Base-by-base conservation (phyloP, 768 basidiomycete genomes). In the Hortiboletus campestris region DNA sequence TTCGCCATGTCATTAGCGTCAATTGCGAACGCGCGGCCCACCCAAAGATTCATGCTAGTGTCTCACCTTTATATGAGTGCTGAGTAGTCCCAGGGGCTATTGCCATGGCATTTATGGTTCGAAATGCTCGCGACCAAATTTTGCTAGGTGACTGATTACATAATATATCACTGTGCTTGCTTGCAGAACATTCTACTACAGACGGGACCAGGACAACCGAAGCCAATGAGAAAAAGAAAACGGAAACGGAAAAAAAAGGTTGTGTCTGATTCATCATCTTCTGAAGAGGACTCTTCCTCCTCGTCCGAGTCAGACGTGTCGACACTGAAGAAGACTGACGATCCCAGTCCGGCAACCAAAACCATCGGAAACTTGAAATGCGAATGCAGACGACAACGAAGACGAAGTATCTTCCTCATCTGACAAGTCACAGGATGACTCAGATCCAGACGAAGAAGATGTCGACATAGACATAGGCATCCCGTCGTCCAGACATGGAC, bases 171-270 rank as follows among this genome's bases (percentile, higher is more conserved):
- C n/a, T n/a, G n/a, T n/a, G n/a, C n/a, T n/a, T n/a, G n/a, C 13
- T 34, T 34, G 32, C 32, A 34, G 13, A 22, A n/a, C 36, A 20
- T 14, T 12, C n/a, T 11, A 44, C 34, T n/a, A n/a, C n/a, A n/a
- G 36, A 48, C 68, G 70, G 63, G 72, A 14, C 63, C 70, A 38
- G 67, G 64, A 55, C 72, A 72, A 56, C 67, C 29, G 10, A 67
- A 74, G 48, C 61, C 32, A 46, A 62, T 76, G 17, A 74, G 78
- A 61, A 82, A 79, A 68, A 69, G 81, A 46, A 76, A 70, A 34
- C 75, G 82, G 57, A 84, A 84, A 63, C 74, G 82, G 17, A 83
- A 83, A 59, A 75, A 81, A 75, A 76, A 80, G 49, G 72, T 78
- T 11, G 72, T 65, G 0, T 80, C 76, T 0, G 72, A 76, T 10